These are phyloP conservation scores for Fraxinus nigra DNA, from an alignment of 305 asterid species.

Conservation along the genomic window DNA sequence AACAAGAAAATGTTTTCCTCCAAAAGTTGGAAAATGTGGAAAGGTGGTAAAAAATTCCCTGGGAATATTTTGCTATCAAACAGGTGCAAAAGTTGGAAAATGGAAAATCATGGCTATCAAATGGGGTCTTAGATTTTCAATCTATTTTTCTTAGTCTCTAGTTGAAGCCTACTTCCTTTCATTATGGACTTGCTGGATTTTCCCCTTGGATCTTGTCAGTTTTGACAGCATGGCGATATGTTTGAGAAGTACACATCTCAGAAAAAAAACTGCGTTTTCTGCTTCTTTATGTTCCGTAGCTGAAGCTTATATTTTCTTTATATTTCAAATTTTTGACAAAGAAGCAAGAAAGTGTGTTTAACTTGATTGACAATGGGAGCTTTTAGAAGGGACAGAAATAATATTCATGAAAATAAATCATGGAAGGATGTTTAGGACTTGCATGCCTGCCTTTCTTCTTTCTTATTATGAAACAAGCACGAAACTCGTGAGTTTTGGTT, in stretches of 20 bases:
- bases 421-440: constrained; percentile 10
- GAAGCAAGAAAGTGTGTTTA: constrained; percentile 13
- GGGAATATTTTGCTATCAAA: too few relatives aligned
- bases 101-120: too few relatives aligned
- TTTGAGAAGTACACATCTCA: neutral
- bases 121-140: neutral
- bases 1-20: too few relatives aligned
- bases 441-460: neutral
- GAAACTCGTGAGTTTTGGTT: neutral
- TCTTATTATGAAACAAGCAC: neutral
- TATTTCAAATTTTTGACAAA: neutral
- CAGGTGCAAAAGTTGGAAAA: too few relatives aligned
- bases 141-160: constrained; percentile 4
- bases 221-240: constrained; percentile 15
- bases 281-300: constrained; percentile 5
- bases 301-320: neutral
- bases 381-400: neutral
- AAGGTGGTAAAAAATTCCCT: too few relatives aligned
- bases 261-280: neutral
- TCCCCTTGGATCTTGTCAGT: neutral
- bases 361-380: neutral
- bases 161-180: constrained; percentile 6
- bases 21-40: too few relatives aligned
- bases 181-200: neutral
- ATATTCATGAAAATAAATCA: constrained; percentile 14